Evolutionary conservation across 176 grass and related monocot genomes (phyloP).

Genomic region (Zea mays): DNA sequence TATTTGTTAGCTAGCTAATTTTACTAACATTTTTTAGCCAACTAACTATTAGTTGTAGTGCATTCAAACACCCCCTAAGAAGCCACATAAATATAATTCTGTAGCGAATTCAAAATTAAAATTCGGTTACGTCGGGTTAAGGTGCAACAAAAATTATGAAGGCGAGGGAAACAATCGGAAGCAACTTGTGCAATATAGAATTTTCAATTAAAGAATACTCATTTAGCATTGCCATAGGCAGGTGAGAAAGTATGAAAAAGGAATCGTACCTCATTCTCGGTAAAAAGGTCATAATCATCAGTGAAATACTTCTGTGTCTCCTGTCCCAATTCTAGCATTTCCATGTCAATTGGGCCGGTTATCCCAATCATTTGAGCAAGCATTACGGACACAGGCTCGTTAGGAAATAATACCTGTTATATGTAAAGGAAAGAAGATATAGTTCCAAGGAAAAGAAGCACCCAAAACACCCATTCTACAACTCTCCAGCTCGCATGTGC

Average conservation of each 20-base stretch:
- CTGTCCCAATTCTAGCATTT: slow-evolving; percentile 80
- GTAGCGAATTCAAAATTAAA: not conserved
- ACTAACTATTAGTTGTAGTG: too few relatives aligned
- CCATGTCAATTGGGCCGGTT: slow-evolving; percentile 84
- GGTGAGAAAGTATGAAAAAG: not conserved
- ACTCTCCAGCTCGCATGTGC: not conserved
- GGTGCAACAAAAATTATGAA: not conserved
- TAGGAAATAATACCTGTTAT: slow-evolving; percentile 90
- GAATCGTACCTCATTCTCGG: slow-evolving; percentile 75
- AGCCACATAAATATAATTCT: not conserved
- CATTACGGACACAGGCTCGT: slow-evolving; percentile 73
- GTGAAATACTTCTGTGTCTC: slow-evolving; percentile 84
- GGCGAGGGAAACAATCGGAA: not conserved
- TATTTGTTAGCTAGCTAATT: too few relatives aligned
- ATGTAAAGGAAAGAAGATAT: slow-evolving; percentile 19
- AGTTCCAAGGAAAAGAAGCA: not conserved
- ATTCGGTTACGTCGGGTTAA: not conserved
- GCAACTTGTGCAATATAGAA: not conserved
- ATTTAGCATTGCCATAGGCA: not conserved
- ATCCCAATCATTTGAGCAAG: slow-evolving; percentile 81
- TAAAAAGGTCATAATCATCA: slow-evolving; percentile 73
- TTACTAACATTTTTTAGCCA: too few relatives aligned
- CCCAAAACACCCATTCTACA: not conserved
- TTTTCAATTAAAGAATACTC: not conserved
- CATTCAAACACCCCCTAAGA: too few relatives aligned